A percentile compares a stretch with the other conserved stretches of the same genome.
phyloP scores from a whole-genome alignment of 2,329 filamentous ascomycete species.

The Acrodontium crateriforme region DNA sequence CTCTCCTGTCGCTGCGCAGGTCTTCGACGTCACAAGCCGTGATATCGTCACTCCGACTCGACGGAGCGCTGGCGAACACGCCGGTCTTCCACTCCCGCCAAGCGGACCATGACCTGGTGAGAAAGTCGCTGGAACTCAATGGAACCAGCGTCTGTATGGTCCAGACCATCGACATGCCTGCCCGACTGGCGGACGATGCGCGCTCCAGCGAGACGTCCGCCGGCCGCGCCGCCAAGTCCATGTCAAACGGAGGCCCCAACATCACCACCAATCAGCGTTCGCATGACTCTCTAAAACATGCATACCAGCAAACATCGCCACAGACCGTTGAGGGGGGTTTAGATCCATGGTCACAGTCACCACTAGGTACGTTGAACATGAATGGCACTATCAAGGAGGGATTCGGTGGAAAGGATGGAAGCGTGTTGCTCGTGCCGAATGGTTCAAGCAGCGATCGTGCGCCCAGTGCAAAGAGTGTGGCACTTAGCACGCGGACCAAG shows the following conservation, averaged over 20 bases:
- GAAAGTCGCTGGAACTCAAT: constrained; percentile 20
- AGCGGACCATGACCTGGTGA: constrained; percentile 16
- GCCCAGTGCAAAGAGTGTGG: constrained; percentile 15
- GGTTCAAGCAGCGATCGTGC: constrained; percentile 12
- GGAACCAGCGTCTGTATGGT: constrained; percentile 28
- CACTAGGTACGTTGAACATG: constrained; percentile 18
- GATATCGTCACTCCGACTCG: too few relatives aligned
- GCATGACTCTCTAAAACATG: too few relatives aligned
- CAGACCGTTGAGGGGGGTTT: constrained; percentile 11
- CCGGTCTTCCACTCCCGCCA: constrained; percentile 12
- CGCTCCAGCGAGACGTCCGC: constrained; percentile 18
- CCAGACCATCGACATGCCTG: constrained; percentile 38
- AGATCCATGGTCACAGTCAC: constrained; percentile 17
- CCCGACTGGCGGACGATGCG: constrained; percentile 17
- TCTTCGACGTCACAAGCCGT: too few relatives aligned
- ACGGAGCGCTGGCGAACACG: constrained; percentile 15
- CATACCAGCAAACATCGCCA: constrained; percentile 5
- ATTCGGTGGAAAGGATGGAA: constrained; percentile 17
- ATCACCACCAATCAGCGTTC: constrained; percentile 5
- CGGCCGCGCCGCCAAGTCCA: constrained; percentile 19
- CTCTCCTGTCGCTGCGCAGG: too few relatives aligned
- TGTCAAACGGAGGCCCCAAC: constrained; percentile 7
- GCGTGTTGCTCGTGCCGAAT: constrained; percentile 15
- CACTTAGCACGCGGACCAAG: constrained; percentile 24
- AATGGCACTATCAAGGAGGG: constrained; percentile 28